phyloP scores from a whole-genome alignment of 2,329 filamentous ascomycete genomes.

The Boeremia exigua region DNA sequence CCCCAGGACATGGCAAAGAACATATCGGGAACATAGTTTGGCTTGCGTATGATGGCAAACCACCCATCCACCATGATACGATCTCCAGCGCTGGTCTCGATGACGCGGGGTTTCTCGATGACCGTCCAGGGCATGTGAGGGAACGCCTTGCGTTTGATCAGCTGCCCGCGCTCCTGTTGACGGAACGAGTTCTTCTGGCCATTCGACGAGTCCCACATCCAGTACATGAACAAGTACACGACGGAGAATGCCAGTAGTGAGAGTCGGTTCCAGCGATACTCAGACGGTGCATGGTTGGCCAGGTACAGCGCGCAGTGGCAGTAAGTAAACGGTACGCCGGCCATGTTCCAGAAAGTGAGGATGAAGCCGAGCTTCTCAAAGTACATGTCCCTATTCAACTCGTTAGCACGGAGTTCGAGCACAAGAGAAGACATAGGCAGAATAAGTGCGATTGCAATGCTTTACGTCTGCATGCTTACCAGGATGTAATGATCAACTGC shows the following conservation, averaged over 20 bases:
- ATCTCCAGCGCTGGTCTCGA: constrained; percentile 74
- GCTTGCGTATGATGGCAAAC: constrained; percentile 74
- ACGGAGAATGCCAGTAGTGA: constrained; percentile 68
- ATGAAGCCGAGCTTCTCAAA: constrained; percentile 96
- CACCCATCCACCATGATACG: constrained; percentile 82
- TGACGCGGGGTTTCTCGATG: constrained; percentile 77
- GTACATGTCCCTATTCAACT: constrained; percentile 76
- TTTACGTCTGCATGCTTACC: constrained; percentile 54
- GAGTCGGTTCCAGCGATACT: constrained; percentile 76
- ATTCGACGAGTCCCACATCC: constrained; percentile 89
- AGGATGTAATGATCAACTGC: constrained; percentile 85
- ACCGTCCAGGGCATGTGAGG: constrained; percentile 86
- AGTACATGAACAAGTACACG: constrained; percentile 80
- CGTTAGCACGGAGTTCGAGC: too few relatives aligned
- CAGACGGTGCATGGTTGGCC: constrained; percentile 77
- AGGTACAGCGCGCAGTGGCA: constrained; percentile 92
- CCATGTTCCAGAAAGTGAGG: constrained; percentile 96
- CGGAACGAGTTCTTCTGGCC: constrained; percentile 93
- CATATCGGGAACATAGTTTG: constrained; percentile 81
- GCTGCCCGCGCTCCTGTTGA: constrained; percentile 73
- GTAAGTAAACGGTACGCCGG: constrained; percentile 88
- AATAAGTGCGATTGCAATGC: too few relatives aligned
- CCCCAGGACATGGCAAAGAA: constrained; percentile 80
- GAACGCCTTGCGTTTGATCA: constrained; percentile 74
- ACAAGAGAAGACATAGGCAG: too few relatives aligned